Evolutionary conservation across 495 filamentous ascomycete genomes (phyloP).

Genomic region (Apodospora peruviana): DNA sequence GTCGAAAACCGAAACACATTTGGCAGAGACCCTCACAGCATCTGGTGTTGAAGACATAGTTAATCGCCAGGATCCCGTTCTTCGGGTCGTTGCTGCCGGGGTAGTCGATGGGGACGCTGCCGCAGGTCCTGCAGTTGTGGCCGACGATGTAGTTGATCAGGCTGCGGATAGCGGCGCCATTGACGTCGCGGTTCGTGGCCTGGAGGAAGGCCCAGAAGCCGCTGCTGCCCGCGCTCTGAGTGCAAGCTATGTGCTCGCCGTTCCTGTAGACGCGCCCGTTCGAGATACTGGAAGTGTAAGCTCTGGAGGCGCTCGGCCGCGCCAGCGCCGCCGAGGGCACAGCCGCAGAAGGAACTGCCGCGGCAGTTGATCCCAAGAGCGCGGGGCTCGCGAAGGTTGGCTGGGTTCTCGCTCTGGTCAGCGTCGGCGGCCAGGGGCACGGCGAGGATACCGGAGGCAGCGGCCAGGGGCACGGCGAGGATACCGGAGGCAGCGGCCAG

Average conservation of each 20-base stretch:
- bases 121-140: not conserved
- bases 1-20: too few relatives aligned
- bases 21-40: too few relatives aligned
- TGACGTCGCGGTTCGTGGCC: not conserved
- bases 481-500: not conserved
- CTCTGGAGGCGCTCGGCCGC: not conserved
- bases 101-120: not conserved
- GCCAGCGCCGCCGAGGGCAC: not conserved
- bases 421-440: not conserved
- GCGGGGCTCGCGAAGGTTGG: not conserved
- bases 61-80: not conserved
- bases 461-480: not conserved
- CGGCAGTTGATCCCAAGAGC: not conserved
- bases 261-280: not conserved
- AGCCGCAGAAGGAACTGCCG: not conserved
- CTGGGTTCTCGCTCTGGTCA: not conserved
- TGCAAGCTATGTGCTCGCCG: not conserved
- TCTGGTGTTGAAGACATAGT: not conserved
- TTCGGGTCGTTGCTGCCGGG: not conserved
- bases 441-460: not conserved
- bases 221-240: not conserved
- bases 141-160: not conserved
- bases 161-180: not conserved
- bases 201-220: not conserved
- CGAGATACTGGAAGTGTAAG: not conserved